Evolutionary conservation across 148 eudicot species (phyloP).

Genomic region (Nepenthes mirabilis): DNA sequence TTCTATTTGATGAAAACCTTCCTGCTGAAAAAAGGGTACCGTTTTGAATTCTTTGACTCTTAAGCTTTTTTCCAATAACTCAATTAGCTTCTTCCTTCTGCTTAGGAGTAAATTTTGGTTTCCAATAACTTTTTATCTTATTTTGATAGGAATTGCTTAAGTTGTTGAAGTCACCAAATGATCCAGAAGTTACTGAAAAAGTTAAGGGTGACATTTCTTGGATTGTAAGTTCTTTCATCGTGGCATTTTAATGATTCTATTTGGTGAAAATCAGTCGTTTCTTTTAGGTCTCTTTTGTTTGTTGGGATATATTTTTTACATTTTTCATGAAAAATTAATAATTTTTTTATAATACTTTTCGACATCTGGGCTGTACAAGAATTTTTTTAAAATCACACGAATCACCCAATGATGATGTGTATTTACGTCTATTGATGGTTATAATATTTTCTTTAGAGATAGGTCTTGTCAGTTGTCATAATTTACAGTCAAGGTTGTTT

Average conservation of each 20-base stretch:
- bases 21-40: constrained; percentile 79
- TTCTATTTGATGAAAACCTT: constrained; percentile 51
- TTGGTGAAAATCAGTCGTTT: background rate
- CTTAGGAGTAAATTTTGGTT: constrained; percentile 3
- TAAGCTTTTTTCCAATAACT: background rate
- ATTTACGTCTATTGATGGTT: no score
- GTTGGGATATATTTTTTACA: background rate
- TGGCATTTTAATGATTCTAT: background rate
- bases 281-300: background rate
- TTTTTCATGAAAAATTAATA: no score
- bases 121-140: constrained; percentile 2
- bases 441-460: no score
- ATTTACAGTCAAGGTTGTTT: no score
- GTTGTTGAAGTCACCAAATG: constrained; percentile 45
- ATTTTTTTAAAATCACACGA: no score
- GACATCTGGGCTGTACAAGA: no score
- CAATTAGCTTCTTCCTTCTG: background rate
- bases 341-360: no score
- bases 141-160: constrained; percentile 46
- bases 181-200: constrained; percentile 36
- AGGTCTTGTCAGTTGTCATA: no score
- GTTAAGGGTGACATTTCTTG: constrained; percentile 32
- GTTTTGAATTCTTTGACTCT: background rate
- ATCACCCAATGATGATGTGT: no score
- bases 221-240: constrained; percentile 45